Evolutionary conservation across 2,329 filamentous ascomycete species (phyloP).

Genomic region (Aspergillus latus): DNA sequence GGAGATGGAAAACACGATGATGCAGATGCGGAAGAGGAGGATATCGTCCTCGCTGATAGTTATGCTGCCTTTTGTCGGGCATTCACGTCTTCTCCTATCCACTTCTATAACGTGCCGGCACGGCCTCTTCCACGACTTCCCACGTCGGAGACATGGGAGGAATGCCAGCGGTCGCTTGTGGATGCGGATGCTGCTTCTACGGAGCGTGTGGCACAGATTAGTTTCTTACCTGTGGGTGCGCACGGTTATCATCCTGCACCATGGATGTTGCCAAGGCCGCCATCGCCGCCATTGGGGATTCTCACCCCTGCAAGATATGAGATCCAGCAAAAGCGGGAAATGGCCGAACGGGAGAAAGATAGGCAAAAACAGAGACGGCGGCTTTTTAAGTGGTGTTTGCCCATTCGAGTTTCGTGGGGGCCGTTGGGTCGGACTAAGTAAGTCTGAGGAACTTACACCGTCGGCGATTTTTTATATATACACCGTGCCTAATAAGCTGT

Average conservation of each 20-base stretch:
- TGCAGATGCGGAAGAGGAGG: background rate
- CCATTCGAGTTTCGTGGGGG: slow-evolving; percentile 14
- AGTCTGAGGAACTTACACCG: background rate
- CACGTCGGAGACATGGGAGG: background rate
- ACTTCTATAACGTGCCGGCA: background rate
- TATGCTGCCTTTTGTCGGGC: slow-evolving; percentile 19
- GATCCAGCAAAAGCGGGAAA: slow-evolving; percentile 5
- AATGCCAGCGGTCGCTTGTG: background rate
- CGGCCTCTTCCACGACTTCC: slow-evolving; percentile 2
- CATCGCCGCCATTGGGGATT: slow-evolving; percentile 17
- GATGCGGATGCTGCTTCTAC: background rate
- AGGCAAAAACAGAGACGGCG: slow-evolving; percentile 3
- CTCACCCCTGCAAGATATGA: slow-evolving; percentile 18
- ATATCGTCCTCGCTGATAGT: background rate
- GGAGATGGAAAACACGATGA: background rate
- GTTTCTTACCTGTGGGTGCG: slow-evolving; percentile 11
- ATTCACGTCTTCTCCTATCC: slow-evolving; percentile 12
- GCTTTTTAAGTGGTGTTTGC: slow-evolving; percentile 1
- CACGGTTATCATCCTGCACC: slow-evolving; percentile 13
- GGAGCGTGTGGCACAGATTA: background rate
- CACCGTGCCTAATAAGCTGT: background rate
- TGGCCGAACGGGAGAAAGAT: background rate
- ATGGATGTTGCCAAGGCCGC: slow-evolving; percentile 5
- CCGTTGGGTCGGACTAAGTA: slow-evolving; percentile 8
- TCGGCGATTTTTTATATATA: background rate